A percentile compares a stretch with the other conserved stretches of the same genome.
Conservation (phyloP, 2,329 filamentous ascomycete genomes). For the Cladosporium phlei region DNA sequence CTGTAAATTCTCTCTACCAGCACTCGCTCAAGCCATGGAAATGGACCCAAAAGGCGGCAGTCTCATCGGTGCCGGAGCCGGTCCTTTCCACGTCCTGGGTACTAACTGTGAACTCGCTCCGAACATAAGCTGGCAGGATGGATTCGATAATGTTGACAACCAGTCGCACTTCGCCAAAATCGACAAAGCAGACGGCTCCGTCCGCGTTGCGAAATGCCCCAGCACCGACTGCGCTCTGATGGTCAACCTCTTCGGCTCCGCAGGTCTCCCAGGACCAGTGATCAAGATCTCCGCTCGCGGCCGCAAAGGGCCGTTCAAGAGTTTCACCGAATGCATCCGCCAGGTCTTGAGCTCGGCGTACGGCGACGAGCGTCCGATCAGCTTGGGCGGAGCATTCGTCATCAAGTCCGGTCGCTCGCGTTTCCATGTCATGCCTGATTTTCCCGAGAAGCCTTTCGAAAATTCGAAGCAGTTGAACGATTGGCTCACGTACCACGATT, state of each 20-base stretch:
- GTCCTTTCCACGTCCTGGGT: constrained; percentile 26
- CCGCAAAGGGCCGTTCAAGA: constrained; percentile 22
- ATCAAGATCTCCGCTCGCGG: constrained; percentile 26
- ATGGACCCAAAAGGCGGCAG: constrained; percentile 22
- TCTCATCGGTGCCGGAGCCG: constrained; percentile 28
- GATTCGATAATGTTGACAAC: constrained; percentile 23
- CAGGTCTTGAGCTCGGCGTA: constrained; percentile 20
- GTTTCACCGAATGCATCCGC: constrained; percentile 28
- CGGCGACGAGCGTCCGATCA: constrained; percentile 22
- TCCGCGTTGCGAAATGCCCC: constrained; percentile 16
- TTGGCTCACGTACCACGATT: constrained; percentile 29
- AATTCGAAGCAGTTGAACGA: constrained; percentile 24
- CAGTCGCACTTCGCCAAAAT: constrained; percentile 34
- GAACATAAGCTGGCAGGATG: constrained; percentile 25
- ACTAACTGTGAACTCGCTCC: constrained; percentile 28
- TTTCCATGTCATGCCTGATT: constrained; percentile 31
- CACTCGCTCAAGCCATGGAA: constrained; percentile 25
- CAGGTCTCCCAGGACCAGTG: constrained; percentile 23
- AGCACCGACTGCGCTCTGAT: constrained; percentile 28
- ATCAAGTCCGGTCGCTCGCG: constrained; percentile 25
- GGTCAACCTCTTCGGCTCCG: constrained; percentile 29
- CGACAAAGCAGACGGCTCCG: constrained; percentile 35
- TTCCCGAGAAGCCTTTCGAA: constrained; percentile 25
- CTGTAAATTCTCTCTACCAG: constrained; percentile 26
- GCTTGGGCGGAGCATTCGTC: constrained; percentile 27